Evolutionary conservation across 2,329 filamentous ascomycete species (phyloP), one percentile per base, ranked within the genome.

Genomic region (Thermoascus crustaceus): DNA sequence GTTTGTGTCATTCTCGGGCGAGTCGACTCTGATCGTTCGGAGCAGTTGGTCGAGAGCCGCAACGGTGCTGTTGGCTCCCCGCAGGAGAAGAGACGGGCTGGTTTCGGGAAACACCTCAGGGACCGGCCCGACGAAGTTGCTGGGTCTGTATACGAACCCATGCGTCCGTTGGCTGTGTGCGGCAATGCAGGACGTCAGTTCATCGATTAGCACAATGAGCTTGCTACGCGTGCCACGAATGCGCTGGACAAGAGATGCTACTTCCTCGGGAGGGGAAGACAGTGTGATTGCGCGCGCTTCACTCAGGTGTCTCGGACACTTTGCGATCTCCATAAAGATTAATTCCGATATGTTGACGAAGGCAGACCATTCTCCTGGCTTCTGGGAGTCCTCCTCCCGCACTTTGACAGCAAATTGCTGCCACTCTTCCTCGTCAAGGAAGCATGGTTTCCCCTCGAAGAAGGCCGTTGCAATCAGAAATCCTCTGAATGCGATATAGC

Each of bases 401-500:
- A 54, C 24, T 23, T 42, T 36, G 14, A 26, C n/a, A 11, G 54
- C 42, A 22, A 58, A 43, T 1, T 47, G 36, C 20, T 52, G 41
- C 61, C 60, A 64, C 5, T 54, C 53, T 1, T 53, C 47, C 24
- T 52, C 40, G 18, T 53, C 53, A 2, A 64, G 46, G 21, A 64
- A 63, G 29, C 60, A 64, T 4, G 54, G 45, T 7, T 51, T 48
- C 5, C 53, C 52, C 24, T 54, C 43, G 13, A 55, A 49, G 6
- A 60, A 47, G 0, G 60, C 54, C 2, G 55, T 52, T 4, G 58
- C 54, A 7, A 63, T 43, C 13, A 63, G 46, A 16, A 61, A 59
- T 3, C 58, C 57, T 5, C 61, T 53, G 43, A 60, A 63, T 1
- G 57, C 54, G 13, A 60, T 48, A 39, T 52, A 63, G 23, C 58